Conservation (phyloP, 1,284 basidiomycete genomes). For the Cryptococcus jaspeensis region DNA sequence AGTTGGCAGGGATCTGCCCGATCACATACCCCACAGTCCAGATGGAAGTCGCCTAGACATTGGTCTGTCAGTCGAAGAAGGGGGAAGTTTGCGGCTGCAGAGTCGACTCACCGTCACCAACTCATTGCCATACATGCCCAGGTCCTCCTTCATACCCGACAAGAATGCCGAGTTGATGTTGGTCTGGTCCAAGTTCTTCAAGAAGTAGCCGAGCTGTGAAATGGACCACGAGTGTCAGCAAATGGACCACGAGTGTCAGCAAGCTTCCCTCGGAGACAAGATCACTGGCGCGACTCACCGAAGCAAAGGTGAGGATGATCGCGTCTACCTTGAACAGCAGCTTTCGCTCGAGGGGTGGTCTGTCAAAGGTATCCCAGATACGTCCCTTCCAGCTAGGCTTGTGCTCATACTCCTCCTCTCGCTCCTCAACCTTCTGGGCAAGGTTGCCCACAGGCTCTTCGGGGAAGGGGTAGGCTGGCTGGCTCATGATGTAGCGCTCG, state of each 20-base stretch:
- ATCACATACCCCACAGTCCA: slow-evolving; percentile 45
- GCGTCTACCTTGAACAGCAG: slow-evolving; percentile 28
- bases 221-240: background rate
- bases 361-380: slow-evolving; percentile 44
- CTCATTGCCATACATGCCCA: slow-evolving; percentile 35
- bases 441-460: slow-evolving; percentile 2
- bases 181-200: slow-evolving; percentile 40
- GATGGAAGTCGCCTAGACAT: slow-evolving; percentile 16
- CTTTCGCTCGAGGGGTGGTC: slow-evolving; percentile 28
- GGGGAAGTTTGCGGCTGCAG: background rate
- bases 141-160: slow-evolving; percentile 69
- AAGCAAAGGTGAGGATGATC: slow-evolving; percentile 37
- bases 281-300: too few species aligned
- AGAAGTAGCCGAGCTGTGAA: slow-evolving; percentile 36
- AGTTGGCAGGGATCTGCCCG: slow-evolving; percentile 42
- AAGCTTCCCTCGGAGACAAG: too few species aligned
- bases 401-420: background rate
- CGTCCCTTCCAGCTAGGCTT: slow-evolving; percentile 26
- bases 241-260: too few species aligned
- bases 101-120: slow-evolving; percentile 25
- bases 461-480: background rate
- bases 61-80: background rate
- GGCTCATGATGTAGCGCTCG: background rate
- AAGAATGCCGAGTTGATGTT: slow-evolving; percentile 38
- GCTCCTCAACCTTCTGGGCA: background rate